Evolutionary conservation across 768 basidiomycete genomes (phyloP).

Genomic region (Trametes gibbosa): DNA sequence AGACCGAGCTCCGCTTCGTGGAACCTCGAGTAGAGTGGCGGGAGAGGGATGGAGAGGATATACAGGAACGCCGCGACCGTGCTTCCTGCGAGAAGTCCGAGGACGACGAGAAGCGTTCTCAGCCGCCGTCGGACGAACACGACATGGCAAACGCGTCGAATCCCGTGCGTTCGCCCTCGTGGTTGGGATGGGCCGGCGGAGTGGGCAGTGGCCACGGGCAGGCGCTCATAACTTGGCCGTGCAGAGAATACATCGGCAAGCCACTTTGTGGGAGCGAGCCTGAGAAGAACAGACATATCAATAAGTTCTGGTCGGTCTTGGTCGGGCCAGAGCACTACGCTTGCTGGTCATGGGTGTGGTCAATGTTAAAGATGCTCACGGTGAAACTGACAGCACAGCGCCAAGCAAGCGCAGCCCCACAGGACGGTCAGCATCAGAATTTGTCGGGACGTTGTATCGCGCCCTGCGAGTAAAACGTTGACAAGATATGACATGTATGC

Average conservation of each 20-base stretch:
- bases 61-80: slow-evolving; percentile 9
- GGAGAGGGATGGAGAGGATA: slow-evolving; percentile 23
- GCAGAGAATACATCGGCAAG: not conserved
- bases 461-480: no score
- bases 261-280: not conserved
- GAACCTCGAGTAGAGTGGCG: slow-evolving; percentile 46
- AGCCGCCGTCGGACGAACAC: slow-evolving; percentile 3
- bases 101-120: not conserved
- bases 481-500: no score
- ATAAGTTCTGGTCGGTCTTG: not conserved
- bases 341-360: no score
- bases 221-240: not conserved
- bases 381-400: not conserved
- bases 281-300: not conserved
- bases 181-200: not conserved
- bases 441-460: no score
- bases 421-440: not conserved
- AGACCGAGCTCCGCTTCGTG: slow-evolving; percentile 42
- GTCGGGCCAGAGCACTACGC: not conserved
- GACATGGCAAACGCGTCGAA: not conserved
- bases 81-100: not conserved
- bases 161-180: not conserved
- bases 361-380: not conserved
- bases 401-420: not conserved
- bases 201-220: not conserved